Percentiles rank a stretch among this genome's conserved stretches.
These are phyloP conservation scores for Raphanus sativus DNA, from an alignment of 345 rosid genomes.

Conservation along the genomic window DNA sequence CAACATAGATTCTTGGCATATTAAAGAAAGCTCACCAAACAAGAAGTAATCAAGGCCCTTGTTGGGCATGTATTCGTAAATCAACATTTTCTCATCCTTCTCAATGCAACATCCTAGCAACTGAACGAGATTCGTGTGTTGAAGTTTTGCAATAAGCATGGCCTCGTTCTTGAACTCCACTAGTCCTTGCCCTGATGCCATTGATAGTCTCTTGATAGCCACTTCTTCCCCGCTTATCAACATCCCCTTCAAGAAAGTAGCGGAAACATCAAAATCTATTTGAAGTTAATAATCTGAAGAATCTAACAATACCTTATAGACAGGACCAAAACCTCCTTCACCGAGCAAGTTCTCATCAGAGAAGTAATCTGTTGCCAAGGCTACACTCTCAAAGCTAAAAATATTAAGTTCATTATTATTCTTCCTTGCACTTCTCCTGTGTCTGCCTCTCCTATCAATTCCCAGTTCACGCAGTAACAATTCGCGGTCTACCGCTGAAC, in stretches of 20 bases:
- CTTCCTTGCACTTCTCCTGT: constrained; percentile 1
- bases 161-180: background rate
- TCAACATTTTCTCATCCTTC: background rate
- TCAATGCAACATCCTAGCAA: background rate
- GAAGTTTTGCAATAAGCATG: background rate
- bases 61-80: background rate
- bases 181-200: background rate
- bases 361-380: background rate
- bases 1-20: background rate
- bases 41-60: background rate
- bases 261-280: background rate
- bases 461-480: background rate
- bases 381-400: background rate
- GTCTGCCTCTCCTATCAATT: background rate
- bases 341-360: background rate
- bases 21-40: background rate
- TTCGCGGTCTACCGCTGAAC: background rate
- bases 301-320: background rate
- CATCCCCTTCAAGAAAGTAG: background rate
- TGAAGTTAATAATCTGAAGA: background rate
- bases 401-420: background rate
- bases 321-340: background rate
- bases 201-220: background rate
- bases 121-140: background rate
- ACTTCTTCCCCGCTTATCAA: background rate